Percentiles rank a stretch among this genome's conserved stretches.
Evolutionary conservation across 768 basidiomycete genomes (phyloP).

Genomic region (Panus rudis): DNA sequence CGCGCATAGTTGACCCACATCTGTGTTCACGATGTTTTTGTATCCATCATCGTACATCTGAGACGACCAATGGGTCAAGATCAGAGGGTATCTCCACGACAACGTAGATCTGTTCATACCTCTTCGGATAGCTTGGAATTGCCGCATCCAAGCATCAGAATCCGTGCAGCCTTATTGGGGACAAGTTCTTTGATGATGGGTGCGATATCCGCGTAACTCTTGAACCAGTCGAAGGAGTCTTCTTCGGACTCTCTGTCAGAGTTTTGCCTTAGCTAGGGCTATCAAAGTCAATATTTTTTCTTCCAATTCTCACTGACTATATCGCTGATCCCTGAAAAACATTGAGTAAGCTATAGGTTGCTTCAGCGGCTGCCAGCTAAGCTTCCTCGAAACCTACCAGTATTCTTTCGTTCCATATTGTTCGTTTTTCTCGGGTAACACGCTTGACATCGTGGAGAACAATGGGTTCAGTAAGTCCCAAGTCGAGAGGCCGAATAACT

Average conservation of each 20-base stretch:
- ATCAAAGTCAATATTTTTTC: neutral
- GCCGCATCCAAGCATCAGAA: constrained; percentile 81
- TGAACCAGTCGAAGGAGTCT: constrained; percentile 82
- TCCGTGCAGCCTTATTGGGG: constrained; percentile 50
- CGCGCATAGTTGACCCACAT: constrained; percentile 38
- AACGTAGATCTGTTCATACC: constrained; percentile 30
- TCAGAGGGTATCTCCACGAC: no score
- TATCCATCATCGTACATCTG: constrained; percentile 90
- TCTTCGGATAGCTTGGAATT: constrained; percentile 78
- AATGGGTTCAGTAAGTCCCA: neutral
- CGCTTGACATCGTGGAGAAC: constrained; percentile 6
- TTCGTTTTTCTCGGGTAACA: constrained; percentile 56
- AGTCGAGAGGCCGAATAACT: no score
- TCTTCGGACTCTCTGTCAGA: constrained; percentile 47
- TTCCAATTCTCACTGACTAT: constrained; percentile 42
- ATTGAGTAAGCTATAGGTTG: neutral
- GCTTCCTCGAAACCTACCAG: constrained; percentile 49
- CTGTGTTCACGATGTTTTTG: constrained; percentile 69
- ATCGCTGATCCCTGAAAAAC: constrained; percentile 55
- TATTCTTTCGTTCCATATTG: constrained; percentile 64
- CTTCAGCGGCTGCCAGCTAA: neutral
- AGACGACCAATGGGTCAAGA: neutral
- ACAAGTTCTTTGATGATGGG: constrained; percentile 53
- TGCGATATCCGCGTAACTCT: constrained; percentile 69
- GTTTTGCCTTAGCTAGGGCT: neutral